Base-by-base conservation (phyloP, 1,139 yeast species). In the Zygoascus meyerae region DNA sequence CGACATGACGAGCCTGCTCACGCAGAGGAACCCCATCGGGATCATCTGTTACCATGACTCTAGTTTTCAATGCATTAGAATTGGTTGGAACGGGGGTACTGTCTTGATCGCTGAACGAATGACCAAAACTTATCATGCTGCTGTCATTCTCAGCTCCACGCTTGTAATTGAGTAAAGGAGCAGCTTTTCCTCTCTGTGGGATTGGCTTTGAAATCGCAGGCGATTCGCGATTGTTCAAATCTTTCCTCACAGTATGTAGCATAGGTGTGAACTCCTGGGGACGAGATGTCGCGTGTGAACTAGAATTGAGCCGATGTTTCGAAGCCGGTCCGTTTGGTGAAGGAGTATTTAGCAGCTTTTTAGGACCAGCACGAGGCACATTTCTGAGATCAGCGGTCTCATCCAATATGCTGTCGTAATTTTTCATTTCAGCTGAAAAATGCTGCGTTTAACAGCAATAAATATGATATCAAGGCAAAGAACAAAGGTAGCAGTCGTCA, bases 1-100 rank as follows among this genome's bases (percentile, higher is more conserved):
- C 70, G 34, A 77, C 66, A 40, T 72, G 69, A 16, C 53, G 48
- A 40, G 59, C 63, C 40, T 60, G 64, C 42, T 59, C 59, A 21
- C 57, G 56, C 29, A 60, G 45, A 12, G 64, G 63, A 45, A 59
- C 47, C 6, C 52, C 42, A 14, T 45, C 40, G 29, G 47, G 49
- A 21, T 47, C 53, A 2, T 50, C 53, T 9, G 46, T 48, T 11
- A 43, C 45, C 40, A 49, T 45, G 3, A 36, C 47, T 30, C 42
- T 37, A 12, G 38, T 42, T 10, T 47, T 38, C 14, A 26, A 32
- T 14, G 16, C 14, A 9, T 29, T 15, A 16, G 28, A 11, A 9
- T 18, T 14, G 7, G 29, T 34, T 5, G 41, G 36, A 11, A 42
- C 35, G 8, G 45, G 45, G 11, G 45, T 42, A n/a, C 30, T 33